Evolutionary conservation across 257 asterid genomes (phyloP).

Genomic region (Cynanchum wilfordii): DNA sequence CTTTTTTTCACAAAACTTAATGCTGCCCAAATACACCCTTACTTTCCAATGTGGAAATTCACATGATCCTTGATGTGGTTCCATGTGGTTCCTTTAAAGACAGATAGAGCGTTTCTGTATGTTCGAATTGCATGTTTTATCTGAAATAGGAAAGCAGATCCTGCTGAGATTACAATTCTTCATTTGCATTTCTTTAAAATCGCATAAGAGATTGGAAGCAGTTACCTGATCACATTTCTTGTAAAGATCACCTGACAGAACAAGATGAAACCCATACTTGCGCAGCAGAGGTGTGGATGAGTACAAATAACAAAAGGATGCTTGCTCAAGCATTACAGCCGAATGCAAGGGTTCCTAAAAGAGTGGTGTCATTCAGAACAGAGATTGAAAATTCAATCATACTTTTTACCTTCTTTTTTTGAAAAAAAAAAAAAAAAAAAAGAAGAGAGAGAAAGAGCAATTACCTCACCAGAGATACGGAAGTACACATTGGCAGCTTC

Average conservation of each 20-base stretch:
- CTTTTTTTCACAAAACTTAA: neutral
- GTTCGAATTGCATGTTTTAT: slow-evolving; percentile 96
- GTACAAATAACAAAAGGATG: slow-evolving; percentile 90
- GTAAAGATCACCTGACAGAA: slow-evolving; percentile 96
- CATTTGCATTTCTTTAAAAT: slow-evolving; percentile 13
- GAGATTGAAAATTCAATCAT: slow-evolving; percentile 20
- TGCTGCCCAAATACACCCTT: slow-evolving; percentile 15
- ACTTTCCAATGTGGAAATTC: slow-evolving; percentile 96
- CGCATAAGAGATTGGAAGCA: slow-evolving; percentile 17
- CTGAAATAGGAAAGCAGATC: slow-evolving; percentile 38
- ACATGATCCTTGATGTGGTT: slow-evolving; percentile 91
- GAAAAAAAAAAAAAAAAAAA: slow-evolving; percentile 1
- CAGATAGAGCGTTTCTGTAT: slow-evolving; percentile 80
- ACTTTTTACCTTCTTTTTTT: slow-evolving; percentile 7
- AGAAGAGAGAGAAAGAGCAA: slow-evolving; percentile 29
- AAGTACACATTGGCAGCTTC: slow-evolving; percentile 92
- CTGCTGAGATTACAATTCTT: slow-evolving; percentile 21
- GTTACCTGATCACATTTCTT: slow-evolving; percentile 92
- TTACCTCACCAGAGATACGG: slow-evolving; percentile 99
- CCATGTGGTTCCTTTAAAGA: slow-evolving; percentile 86
- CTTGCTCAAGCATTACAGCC: slow-evolving; percentile 99
- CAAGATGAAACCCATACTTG: slow-evolving; percentile 96
- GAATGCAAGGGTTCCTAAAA: slow-evolving; percentile 79
- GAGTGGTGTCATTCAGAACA: slow-evolving; percentile 36
- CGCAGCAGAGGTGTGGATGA: slow-evolving; percentile 74